These are phyloP conservation scores for Globisporangium alternatum DNA, from an alignment of 352 stramenopile species.

Conservation along the genomic window DNA sequence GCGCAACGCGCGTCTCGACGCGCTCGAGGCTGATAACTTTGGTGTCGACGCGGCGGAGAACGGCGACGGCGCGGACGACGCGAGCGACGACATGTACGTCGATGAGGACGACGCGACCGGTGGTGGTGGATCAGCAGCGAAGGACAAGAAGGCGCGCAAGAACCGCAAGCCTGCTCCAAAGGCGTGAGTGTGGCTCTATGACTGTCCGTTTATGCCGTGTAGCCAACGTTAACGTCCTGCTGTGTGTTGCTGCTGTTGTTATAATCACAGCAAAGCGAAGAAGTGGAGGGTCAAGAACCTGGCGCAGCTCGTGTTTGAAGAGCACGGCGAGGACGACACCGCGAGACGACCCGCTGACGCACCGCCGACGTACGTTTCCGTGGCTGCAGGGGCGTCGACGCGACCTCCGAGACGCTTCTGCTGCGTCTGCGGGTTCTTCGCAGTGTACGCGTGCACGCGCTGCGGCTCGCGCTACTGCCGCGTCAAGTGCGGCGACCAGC, in stretches of 20 bases:
- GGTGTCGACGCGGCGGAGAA: constrained; percentile 60
- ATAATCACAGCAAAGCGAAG: constrained; percentile 20
- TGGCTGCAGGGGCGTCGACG: constrained; percentile 52
- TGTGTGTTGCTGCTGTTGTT: background rate
- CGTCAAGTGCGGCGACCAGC: constrained; percentile 79
- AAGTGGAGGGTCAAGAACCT: constrained; percentile 88
- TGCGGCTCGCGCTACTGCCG: constrained; percentile 82
- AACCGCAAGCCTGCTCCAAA: constrained; percentile 10
- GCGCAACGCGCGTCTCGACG: constrained; percentile 82
- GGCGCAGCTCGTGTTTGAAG: constrained; percentile 84
- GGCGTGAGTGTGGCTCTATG: background rate
- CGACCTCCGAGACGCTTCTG: constrained; percentile 80
- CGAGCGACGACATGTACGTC: constrained; percentile 62
- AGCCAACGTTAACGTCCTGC: background rate
- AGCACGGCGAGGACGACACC: constrained; percentile 28
- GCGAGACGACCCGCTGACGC: constrained; percentile 2
- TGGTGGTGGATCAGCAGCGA: constrained; percentile 2
- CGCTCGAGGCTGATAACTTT: constrained; percentile 89
- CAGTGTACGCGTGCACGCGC: constrained; percentile 70
- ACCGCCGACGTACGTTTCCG: constrained; percentile 70
- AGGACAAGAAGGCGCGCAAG: constrained; percentile 44
- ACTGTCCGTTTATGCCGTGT: background rate
- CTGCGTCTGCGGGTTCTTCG: constrained; percentile 82
- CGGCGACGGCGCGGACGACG: constrained; percentile 39
- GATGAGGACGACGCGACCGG: constrained; percentile 47